Percentiles rank a stretch among this genome's conserved stretches.
phyloP scores from a whole-genome alignment of 2,329 filamentous ascomycete genomes.

The Venturia nashicola region DNA sequence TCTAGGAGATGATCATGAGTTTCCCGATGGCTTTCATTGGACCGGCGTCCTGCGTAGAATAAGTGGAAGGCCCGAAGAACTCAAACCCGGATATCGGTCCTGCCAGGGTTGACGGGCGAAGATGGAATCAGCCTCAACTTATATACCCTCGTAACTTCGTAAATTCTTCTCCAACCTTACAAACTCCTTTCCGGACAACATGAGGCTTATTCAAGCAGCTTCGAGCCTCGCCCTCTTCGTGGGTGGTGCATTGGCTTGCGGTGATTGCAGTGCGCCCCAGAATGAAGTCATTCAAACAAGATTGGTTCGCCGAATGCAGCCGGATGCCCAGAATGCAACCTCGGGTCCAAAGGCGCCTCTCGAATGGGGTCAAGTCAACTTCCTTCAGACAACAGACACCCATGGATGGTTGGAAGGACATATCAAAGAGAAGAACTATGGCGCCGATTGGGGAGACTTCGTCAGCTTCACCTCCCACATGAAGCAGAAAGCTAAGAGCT shows the following conservation, averaged over 20 bases:
- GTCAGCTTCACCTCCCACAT: conserved; percentile 48
- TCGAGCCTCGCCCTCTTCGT: neutral
- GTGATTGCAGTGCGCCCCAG: conserved; percentile 28
- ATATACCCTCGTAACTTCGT: neutral
- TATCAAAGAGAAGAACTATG: conserved; percentile 50
- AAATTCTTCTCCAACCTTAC: neutral
- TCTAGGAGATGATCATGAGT: neutral
- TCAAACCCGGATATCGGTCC: neutral
- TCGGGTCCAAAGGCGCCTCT: conserved; percentile 27
- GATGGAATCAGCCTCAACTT: neutral
- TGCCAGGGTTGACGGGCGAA: neutral
- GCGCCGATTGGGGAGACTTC: conserved; percentile 55
- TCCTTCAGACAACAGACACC: conserved; percentile 54
- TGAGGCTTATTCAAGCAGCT: neutral
- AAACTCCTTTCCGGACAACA: neutral
- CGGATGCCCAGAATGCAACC: conserved; percentile 29
- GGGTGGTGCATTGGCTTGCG: conserved; percentile 16
- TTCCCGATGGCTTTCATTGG: neutral
- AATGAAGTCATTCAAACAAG: conserved; percentile 28
- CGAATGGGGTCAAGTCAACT: conserved; percentile 53
- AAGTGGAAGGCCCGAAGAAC: neutral
- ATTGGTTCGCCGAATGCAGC: conserved; percentile 31
- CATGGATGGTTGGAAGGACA: conserved; percentile 51
- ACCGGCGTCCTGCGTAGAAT: too few relatives aligned
- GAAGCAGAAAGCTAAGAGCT: conserved; percentile 43